phyloP scores from a whole-genome alignment of 2,329 filamentous ascomycete species.

The Diplodia mutila region DNA sequence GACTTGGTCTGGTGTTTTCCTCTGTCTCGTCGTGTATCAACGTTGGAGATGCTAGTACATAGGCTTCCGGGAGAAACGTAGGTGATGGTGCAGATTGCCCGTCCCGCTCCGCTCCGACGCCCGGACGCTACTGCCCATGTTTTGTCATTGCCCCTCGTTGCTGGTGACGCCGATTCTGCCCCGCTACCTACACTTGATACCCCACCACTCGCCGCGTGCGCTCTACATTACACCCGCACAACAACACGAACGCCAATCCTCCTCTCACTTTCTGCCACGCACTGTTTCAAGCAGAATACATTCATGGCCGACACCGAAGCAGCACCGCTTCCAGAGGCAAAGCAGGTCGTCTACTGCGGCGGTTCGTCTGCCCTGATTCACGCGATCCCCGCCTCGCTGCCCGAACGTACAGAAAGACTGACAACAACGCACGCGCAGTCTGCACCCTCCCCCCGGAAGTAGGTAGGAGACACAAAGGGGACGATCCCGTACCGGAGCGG shows the following conservation, averaged over 20 bases:
- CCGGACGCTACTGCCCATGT: neutral
- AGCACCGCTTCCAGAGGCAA: slow-evolving; percentile 44
- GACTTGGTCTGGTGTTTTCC: neutral
- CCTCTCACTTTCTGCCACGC: neutral
- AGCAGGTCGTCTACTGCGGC: slow-evolving; percentile 65
- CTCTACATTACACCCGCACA: neutral
- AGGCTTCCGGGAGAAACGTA: neutral
- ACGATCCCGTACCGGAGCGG: neutral
- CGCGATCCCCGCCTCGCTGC: neutral
- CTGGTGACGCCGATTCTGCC: slow-evolving; percentile 19
- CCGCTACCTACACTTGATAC: slow-evolving; percentile 7
- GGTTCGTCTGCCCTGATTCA: slow-evolving; percentile 47
- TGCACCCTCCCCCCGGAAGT: slow-evolving; percentile 70
- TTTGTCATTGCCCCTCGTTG: slow-evolving; percentile 11
- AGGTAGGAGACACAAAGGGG: slow-evolving; percentile 46
- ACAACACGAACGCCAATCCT: neutral
- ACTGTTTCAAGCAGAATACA: neutral
- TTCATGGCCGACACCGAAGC: slow-evolving; percentile 29
- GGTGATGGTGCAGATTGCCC: neutral
- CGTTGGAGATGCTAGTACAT: too few relatives aligned
- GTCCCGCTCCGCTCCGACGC: slow-evolving; percentile 2
- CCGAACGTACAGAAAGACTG: neutral
- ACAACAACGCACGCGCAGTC: slow-evolving; percentile 46
- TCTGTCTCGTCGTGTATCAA: neutral
- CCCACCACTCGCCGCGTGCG: slow-evolving; percentile 2